Base-by-base conservation (phyloP, 2,329 filamentous ascomycete genomes). In the Colletotrichum trifolii region DNA sequence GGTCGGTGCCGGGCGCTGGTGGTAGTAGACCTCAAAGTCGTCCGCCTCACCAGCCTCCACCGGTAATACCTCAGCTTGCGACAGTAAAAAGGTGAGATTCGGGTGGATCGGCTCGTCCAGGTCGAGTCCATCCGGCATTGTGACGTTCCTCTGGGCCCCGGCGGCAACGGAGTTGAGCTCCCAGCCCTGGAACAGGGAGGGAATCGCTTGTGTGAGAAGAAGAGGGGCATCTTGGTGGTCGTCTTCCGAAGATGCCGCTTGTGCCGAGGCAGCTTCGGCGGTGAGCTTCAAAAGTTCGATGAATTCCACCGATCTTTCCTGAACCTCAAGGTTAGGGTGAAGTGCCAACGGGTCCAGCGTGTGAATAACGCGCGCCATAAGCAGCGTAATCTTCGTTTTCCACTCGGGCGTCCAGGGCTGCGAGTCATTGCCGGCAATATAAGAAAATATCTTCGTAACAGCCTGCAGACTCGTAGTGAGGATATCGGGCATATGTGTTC, bases 301-400 rank as follows among this genome's bases (percentile, higher is more conserved):
- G 71, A 97, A 96, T 74, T 97, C 94, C 2, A 97, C 94, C 3
- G 94, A 91, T 61, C 96, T 88, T 76, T 98, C 96, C 78, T 99
- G 96, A 4, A 99, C 94, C 74, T 99, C 96, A 1, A 99, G 83
- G 71, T 89, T 93, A 0, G 95, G 94, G 75, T 98, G 93, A 45
- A 90, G 83, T 0, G 89, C 88, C 13, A 98, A 78, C 1, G 89
- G 87, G 71, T 98, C 94, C 25, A 97, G 81, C 52, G 92, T 91
- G 74, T 96, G 88, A 17, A 97, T 87, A 7, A 97, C 88, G 2
- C 94, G 88, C 35, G 92, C 91, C 78, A 97, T 89, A 33, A 97
- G 82, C 4, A 98, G 84, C 8, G 91, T 88, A 39, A 91, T 88
- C 67, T 89, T 89, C 0, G 91, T 90, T 74, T 93, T 94, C 61